Evolutionary conservation across 305 asterid genomes (phyloP).

Genomic region (Fraxinus dipetala): DNA sequence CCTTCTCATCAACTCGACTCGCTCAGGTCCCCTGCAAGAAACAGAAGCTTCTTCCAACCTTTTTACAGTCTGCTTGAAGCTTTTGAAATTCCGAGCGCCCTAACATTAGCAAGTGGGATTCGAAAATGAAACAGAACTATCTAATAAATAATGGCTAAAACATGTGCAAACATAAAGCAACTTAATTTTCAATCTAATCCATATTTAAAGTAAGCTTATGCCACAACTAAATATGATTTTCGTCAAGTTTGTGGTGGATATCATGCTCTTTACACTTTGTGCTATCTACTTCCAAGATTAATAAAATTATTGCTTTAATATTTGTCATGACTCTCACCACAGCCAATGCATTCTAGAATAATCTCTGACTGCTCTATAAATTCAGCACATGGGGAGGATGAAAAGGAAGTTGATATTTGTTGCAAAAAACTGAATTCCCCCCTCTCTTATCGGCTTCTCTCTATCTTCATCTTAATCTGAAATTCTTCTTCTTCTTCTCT

Average conservation of each 20-base stretch:
- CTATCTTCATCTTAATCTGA: no score
- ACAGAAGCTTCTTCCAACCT: slow-evolving; percentile 95
- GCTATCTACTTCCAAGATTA: neutral
- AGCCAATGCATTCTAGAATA: no score
- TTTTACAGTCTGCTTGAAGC: slow-evolving; percentile 86
- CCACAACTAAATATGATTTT: neutral
- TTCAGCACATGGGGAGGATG: no score
- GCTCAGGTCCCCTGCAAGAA: slow-evolving; percentile 83
- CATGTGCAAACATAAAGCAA: neutral
- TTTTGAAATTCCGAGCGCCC: slow-evolving; percentile 66
- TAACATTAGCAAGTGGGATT: slow-evolving; percentile 31
- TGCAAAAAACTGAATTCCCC: no score
- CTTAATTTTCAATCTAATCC: slow-evolving; percentile 1
- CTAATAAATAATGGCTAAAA: slow-evolving; percentile 7
- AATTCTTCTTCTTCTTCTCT: neutral
- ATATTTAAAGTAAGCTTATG: neutral
- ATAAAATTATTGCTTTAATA: neutral
- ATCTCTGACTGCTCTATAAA: no score
- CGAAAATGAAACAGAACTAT: slow-evolving; percentile 14
- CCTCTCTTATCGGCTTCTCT: no score
- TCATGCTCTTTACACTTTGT: slow-evolving; percentile 4
- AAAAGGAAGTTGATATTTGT: no score
- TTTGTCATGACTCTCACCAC: neutral
- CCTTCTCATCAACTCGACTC: slow-evolving; percentile 73
- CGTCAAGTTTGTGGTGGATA: slow-evolving; percentile 6